Evolutionary conservation across 1,284 basidiomycete species (phyloP).

Genomic region (Leccinum insolens): DNA sequence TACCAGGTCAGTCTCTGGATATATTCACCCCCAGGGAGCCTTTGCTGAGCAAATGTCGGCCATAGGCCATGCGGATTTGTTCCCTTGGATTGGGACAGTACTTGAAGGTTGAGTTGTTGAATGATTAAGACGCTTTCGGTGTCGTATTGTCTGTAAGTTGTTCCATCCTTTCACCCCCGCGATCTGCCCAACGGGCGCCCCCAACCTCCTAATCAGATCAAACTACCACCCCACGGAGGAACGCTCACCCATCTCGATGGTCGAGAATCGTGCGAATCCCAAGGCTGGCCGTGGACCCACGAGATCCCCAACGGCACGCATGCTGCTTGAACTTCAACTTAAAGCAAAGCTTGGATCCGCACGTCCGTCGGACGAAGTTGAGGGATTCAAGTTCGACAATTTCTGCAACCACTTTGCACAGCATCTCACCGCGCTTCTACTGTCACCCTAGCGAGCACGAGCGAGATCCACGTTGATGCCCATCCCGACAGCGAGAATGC

Average conservation of each 20-base stretch:
- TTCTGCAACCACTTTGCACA: no score
- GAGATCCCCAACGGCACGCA: slow-evolving; percentile 53
- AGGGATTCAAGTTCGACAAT: slow-evolving; percentile 51
- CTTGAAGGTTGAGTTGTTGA: slow-evolving; percentile 63
- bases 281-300: slow-evolving; percentile 42
- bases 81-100: slow-evolving; percentile 78
- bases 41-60: not conserved
- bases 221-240: slow-evolving; percentile 60
- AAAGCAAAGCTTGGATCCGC: slow-evolving; percentile 55
- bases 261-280: slow-evolving; percentile 40
- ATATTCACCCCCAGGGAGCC: not conserved
- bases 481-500: no score
- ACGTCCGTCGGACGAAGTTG: slow-evolving; percentile 70
- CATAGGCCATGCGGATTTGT: slow-evolving; percentile 68
- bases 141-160: slow-evolving; percentile 76
- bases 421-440: no score
- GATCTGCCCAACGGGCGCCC: slow-evolving; percentile 29
- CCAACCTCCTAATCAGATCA: slow-evolving; percentile 37
- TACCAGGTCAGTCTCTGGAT: slow-evolving; percentile 57
- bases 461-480: no score
- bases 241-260: slow-evolving; percentile 51
- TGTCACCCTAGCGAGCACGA: no score
- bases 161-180: not conserved
- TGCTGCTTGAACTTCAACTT: slow-evolving; percentile 63
- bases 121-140: slow-evolving; percentile 63